Evolutionary conservation across 768 basidiomycete genomes (phyloP).

Genomic region (Auriscalpium vulgare): DNA sequence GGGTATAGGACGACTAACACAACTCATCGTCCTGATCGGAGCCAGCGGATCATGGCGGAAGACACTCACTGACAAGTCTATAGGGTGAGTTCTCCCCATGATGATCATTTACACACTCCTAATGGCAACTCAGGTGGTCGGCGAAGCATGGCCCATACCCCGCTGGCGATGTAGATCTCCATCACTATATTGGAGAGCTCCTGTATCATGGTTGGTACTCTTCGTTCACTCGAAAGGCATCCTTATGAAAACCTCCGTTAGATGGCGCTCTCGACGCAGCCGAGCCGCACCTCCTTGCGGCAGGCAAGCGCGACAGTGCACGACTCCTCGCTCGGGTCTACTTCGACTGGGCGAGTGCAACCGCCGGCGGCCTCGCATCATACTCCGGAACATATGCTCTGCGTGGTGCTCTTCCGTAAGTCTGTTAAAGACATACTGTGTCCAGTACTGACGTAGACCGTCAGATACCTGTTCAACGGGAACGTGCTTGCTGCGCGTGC

Average conservation of each 20-base stretch:
- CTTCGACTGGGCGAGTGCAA: constrained; percentile 63
- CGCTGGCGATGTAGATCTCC: constrained; percentile 81
- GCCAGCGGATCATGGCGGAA: constrained; percentile 81
- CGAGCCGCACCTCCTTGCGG: constrained; percentile 76
- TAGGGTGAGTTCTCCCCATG: constrained; percentile 54
- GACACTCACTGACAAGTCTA: constrained; percentile 75
- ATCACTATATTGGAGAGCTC: constrained; percentile 85
- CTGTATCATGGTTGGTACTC: constrained; percentile 65
- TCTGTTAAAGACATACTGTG: constrained; percentile 7
- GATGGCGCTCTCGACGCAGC: constrained; percentile 72
- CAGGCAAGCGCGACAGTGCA: constrained; percentile 86
- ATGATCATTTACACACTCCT: background rate
- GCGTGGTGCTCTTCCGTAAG: constrained; percentile 80
- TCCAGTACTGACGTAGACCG: background rate
- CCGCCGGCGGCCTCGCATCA: constrained; percentile 18
- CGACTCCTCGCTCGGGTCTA: constrained; percentile 81
- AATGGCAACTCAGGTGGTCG: constrained; percentile 61
- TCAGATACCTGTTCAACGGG: constrained; percentile 73
- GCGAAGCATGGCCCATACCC: constrained; percentile 70
- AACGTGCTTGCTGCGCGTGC: constrained; percentile 89
- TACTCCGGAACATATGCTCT: constrained; percentile 68
- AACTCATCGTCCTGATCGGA: constrained; percentile 84
- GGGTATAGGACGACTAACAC: constrained; percentile 70
- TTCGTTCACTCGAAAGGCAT: background rate
- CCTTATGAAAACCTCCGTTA: constrained; percentile 20